Conservation (phyloP, 306 rosid genomes). For the Rosa persica region DNA sequence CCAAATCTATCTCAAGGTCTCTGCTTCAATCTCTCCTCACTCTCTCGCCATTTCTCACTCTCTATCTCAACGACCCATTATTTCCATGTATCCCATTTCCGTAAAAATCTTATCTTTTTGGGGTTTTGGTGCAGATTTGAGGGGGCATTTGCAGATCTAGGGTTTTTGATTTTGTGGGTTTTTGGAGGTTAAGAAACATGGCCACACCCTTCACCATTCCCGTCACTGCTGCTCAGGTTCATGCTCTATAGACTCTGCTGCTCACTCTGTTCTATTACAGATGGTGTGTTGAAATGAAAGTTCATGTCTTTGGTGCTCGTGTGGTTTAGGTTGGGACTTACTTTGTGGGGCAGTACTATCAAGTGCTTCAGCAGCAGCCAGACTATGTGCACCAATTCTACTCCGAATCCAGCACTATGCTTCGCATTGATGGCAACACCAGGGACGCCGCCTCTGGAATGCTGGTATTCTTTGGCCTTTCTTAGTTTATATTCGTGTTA, state of each 20-base stretch:
- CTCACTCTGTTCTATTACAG: not conserved
- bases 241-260: not conserved
- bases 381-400: slow-evolving; percentile 86
- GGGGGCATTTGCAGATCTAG: slow-evolving; percentile 47
- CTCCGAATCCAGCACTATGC: slow-evolving; percentile 89
- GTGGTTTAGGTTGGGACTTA: slow-evolving; percentile 78
- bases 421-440: slow-evolving; percentile 69
- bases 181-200: slow-evolving; percentile 62
- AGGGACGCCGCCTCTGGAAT: slow-evolving; percentile 79
- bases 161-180: slow-evolving; percentile 47
- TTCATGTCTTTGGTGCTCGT: not conserved
- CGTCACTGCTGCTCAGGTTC: slow-evolving; percentile 77
- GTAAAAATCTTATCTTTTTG: slow-evolving; percentile 27
- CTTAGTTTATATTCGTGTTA: not conserved
- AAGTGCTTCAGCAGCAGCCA: slow-evolving; percentile 88
- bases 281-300: not conserved
- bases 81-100: slow-evolving; percentile 9
- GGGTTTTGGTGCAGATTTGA: slow-evolving; percentile 34
- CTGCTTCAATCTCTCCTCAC: slow-evolving; percentile 17
- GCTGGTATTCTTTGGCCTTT: slow-evolving; percentile 48
- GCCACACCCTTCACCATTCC: slow-evolving; percentile 77
- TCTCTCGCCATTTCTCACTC: slow-evolving; percentile 8
- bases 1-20: slow-evolving; percentile 28
- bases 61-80: not conserved
- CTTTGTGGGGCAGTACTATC: slow-evolving; percentile 96